These are phyloP conservation scores for Schizophyllum amplum DNA, from an alignment of 1,284 basidiomycete genomes.

Conservation along the genomic window DNA sequence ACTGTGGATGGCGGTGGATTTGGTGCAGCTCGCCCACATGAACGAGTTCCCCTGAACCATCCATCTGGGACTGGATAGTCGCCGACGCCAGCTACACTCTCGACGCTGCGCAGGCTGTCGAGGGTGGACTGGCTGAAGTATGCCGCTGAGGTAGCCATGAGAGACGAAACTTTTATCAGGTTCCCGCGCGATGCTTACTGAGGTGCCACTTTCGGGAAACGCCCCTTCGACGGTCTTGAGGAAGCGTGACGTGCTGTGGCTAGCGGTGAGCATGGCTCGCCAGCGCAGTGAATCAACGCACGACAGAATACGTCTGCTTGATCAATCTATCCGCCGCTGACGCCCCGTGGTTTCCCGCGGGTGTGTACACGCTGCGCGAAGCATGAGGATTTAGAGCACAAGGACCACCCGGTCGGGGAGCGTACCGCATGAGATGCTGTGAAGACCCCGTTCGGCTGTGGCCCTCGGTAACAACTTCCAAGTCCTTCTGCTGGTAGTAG, in stretches of 20 bases:
- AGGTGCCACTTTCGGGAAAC: conserved; percentile 73
- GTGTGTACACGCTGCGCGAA: neutral
- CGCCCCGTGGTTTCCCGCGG: neutral
- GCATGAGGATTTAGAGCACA: neutral
- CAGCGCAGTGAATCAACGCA: neutral
- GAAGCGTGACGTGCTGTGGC: conserved; percentile 48
- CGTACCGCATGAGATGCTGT: neutral
- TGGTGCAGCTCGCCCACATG: conserved; percentile 18
- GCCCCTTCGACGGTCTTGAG: conserved; percentile 53
- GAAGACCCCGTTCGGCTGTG: neutral
- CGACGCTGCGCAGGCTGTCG: conserved; percentile 58
- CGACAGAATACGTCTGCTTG: conserved; percentile 78
- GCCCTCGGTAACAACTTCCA: conserved; percentile 49
- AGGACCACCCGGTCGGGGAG: neutral
- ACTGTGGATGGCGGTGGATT: conserved; percentile 12
- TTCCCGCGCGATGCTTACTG: conserved; percentile 40
- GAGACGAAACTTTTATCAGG: conserved; percentile 1
- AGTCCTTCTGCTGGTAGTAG: conserved; percentile 76
- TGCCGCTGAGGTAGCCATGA: conserved; percentile 40
- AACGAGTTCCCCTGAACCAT: conserved; percentile 67
- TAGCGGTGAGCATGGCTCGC: neutral
- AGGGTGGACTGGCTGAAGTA: conserved; percentile 73
- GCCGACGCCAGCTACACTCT: conserved; percentile 54
- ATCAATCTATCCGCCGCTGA: conserved; percentile 40
- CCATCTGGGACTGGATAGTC: conserved; percentile 61